These are phyloP conservation scores for Diplocarpon rosae DNA, from an alignment of 2,329 filamentous ascomycete genomes.

Conservation along the genomic window DNA sequence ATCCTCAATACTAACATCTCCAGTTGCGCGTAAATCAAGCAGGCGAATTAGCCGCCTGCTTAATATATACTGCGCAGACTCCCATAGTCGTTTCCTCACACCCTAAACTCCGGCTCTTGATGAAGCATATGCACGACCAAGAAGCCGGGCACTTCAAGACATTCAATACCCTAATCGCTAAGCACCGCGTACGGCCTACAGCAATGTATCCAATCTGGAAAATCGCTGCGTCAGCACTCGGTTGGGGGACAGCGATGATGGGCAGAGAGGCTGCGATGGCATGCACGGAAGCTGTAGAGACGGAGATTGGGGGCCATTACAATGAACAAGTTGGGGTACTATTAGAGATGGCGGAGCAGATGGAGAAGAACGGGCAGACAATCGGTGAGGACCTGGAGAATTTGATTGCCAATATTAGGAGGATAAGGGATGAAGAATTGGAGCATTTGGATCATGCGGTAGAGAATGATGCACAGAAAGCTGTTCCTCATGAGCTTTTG, in stretches of 20 bases:
- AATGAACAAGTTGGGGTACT: constrained; percentile 80
- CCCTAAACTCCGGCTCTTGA: constrained; percentile 78
- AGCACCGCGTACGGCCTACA: constrained; percentile 84
- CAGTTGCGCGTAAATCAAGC: constrained; percentile 92
- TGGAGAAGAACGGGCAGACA: constrained; percentile 68
- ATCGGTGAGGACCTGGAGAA: constrained; percentile 66
- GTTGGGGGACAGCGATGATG: constrained; percentile 82
- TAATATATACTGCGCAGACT: constrained; percentile 87
- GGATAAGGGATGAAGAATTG: constrained; percentile 88
- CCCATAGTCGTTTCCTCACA: constrained; percentile 69
- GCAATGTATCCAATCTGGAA: constrained; percentile 89
- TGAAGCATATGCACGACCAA: constrained; percentile 97
- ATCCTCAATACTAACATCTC: constrained; percentile 1
- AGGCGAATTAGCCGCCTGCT: constrained; percentile 88
- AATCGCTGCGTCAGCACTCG: constrained; percentile 65
- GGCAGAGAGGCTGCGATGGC: constrained; percentile 95
- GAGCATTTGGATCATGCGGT: constrained; percentile 95
- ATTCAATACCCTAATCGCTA: constrained; percentile 74
- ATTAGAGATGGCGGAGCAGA: constrained; percentile 67
- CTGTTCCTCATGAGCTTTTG: constrained; percentile 78
- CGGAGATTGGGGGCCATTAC: constrained; percentile 93
- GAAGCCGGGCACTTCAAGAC: constrained; percentile 78
- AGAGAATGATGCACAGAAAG: constrained; percentile 83
- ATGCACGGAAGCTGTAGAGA: constrained; percentile 96
- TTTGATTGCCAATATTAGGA: constrained; percentile 62